phyloP scores from a whole-genome alignment of 441 rosid genomes.

The Euphorbia schlechtendalii region DNA sequence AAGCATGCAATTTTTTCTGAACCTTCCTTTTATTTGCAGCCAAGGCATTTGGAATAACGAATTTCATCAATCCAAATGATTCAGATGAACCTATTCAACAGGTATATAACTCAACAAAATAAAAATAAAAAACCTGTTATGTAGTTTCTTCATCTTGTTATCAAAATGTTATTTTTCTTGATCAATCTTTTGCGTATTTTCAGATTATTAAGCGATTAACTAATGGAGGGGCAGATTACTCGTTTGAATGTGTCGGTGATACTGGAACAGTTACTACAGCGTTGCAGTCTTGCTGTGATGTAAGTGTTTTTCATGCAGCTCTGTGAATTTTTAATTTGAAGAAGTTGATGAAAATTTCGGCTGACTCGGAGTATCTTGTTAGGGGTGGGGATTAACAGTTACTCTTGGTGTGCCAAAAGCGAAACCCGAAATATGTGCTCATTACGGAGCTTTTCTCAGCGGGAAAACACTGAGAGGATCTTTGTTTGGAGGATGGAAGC shows the following conservation, averaged over 20 bases:
- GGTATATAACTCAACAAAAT: slow-evolving; percentile 36
- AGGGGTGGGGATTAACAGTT: slow-evolving; percentile 94
- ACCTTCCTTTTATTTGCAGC: slow-evolving; percentile 41
- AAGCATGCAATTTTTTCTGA: slow-evolving; percentile 1
- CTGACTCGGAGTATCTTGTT: slow-evolving; percentile 9
- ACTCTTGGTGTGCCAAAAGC: slow-evolving; percentile 87
- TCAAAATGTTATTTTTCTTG: background rate
- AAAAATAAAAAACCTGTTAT: too few relatives aligned
- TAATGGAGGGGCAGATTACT: slow-evolving; percentile 82
- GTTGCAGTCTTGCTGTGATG: slow-evolving; percentile 81
- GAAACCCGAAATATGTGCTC: slow-evolving; percentile 74
- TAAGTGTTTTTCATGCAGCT: slow-evolving; percentile 24
- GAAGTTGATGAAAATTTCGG: background rate
- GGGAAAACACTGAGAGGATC: slow-evolving; percentile 83
- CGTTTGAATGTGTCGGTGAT: slow-evolving; percentile 84
- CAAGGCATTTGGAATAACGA: slow-evolving; percentile 72
- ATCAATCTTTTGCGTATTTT: slow-evolving; percentile 7
- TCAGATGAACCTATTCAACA: slow-evolving; percentile 64
- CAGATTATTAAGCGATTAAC: slow-evolving; percentile 78
- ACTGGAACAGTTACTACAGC: slow-evolving; percentile 68
- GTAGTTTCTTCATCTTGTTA: background rate
- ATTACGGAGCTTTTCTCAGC: slow-evolving; percentile 58
- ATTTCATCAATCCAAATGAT: slow-evolving; percentile 63
- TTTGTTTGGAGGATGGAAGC: slow-evolving; percentile 85
- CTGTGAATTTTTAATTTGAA: background rate